Evolutionary conservation across 73 alveolate species (phyloP), one percentile per base, ranked within the genome.

Genomic region (Blepharisma japonicum): DNA sequence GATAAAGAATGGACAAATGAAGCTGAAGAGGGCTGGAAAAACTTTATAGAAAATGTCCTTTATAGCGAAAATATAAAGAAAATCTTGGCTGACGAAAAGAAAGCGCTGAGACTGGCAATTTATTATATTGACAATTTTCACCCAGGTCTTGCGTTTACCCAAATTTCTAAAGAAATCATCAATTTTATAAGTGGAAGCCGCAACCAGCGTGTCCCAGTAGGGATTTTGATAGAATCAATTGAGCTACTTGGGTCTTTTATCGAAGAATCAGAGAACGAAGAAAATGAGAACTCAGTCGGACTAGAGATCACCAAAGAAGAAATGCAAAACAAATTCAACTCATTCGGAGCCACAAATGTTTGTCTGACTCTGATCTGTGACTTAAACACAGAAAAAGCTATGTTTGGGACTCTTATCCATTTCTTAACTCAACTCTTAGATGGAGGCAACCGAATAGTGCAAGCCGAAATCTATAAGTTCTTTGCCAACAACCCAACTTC

Each of bases 391-490:
- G 80, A 70, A 11, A 14, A 23, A 2, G 6, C 18, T 7, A 70
- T 70, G 14, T 70, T 70, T 45, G 80, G 0, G 2, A 47, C n/a
- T 39, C 61, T 70, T 14, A n/a, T 70, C 45, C n/a, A 45, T 39
- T 70, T 70, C 27, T 70, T 54, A n/a, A 45, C 56, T 7, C 14
- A 70, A 5, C n/a, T 70, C 4, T 54, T 70, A 18, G 66, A 45
- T 45, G 80, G 66, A 70, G 80, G 80, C 27, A 70, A 70, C 46
- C 32, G 46, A 39, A 45, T 14, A 45, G 46, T 70, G 32, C 66
- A 70, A 45, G 55, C 11, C 14, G 56, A 39, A 9, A 14, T 70
- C 42, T 45, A 45, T 45, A 45, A 70, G 20, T 70, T 14, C 46
- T 70, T 70, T 45, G 14, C n/a, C 9, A 14, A 7, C 11, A n/a